These are phyloP conservation scores for Tylopilus sp. DNA, from an alignment of 1,284 basidiomycete species.

Conservation along the genomic window DNA sequence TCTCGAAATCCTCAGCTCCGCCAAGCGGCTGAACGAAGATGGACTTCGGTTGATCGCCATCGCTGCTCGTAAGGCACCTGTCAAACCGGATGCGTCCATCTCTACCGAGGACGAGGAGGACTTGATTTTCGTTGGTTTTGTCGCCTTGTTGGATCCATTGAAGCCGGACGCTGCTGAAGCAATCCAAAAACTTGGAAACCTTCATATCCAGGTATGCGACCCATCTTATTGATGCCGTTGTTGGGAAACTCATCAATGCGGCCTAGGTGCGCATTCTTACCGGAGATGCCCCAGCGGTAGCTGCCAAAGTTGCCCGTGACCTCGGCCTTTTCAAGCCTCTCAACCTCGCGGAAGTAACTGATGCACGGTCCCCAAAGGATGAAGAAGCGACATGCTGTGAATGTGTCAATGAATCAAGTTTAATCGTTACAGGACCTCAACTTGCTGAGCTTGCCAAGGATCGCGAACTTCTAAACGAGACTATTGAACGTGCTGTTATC, in stretches of 20 bases:
- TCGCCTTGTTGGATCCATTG: conserved; percentile 41
- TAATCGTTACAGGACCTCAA: conserved; percentile 43
- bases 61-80: conserved; percentile 34
- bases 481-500: conserved; percentile 43
- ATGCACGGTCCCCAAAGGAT: conserved; percentile 28
- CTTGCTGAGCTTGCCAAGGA: conserved; percentile 43
- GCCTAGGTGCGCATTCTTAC: conserved; percentile 43
- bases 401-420: conserved; percentile 32
- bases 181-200: conserved; percentile 38
- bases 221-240: neutral
- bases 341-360: conserved; percentile 25
- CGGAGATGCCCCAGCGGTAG: conserved; percentile 41
- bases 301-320: conserved; percentile 45
- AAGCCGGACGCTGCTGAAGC: conserved; percentile 44
- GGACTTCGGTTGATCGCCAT: conserved; percentile 42
- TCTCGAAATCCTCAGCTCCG: conserved; percentile 36
- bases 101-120: conserved; percentile 40
- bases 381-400: conserved; percentile 33
- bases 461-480: conserved; percentile 34
- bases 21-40: conserved; percentile 41
- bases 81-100: conserved; percentile 29
- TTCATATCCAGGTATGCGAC: conserved; percentile 40
- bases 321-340: conserved; percentile 39
- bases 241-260: conserved; percentile 12
- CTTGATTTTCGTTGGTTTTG: conserved; percentile 39